Percentiles rank a stretch among this genome's conserved stretches.
Conservation (phyloP, 306 rosid species). For the Nissolia schottii region DNA sequence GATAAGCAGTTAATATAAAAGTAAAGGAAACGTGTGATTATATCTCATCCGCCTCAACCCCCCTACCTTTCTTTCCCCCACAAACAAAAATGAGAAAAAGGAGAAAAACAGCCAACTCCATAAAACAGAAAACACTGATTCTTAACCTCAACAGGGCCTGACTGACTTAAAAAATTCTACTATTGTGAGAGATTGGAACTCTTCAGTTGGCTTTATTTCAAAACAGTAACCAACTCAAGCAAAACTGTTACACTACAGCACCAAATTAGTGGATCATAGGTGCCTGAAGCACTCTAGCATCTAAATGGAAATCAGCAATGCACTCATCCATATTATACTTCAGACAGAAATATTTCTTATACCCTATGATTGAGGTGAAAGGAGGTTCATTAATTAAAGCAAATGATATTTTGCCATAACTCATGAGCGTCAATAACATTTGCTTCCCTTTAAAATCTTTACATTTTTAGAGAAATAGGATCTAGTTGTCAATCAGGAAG, state of each 20-base stretch:
- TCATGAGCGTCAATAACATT: background rate
- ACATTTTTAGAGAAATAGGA: background rate
- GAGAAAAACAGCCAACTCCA: background rate
- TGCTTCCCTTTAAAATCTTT: background rate
- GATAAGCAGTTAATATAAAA: background rate
- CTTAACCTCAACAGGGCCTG: background rate
- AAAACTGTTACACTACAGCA: background rate
- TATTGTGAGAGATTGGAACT: background rate
- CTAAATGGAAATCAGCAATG: background rate
- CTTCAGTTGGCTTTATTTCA: background rate
- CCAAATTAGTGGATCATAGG: conserved; percentile 2
- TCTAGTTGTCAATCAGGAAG: background rate
- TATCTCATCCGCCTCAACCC: background rate
- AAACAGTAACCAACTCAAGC: background rate
- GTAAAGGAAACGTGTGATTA: background rate
- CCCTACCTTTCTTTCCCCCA: background rate
- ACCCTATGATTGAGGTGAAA: background rate
- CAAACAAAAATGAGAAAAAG: background rate
- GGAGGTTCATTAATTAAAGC: background rate
- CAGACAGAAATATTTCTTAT: background rate
- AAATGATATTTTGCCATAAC: background rate
- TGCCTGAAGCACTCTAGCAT: background rate
- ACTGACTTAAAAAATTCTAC: background rate
- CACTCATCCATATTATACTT: background rate
- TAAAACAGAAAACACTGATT: background rate